Conservation (phyloP, 495 filamentous ascomycete species). For the Evernia prunastri region DNA sequence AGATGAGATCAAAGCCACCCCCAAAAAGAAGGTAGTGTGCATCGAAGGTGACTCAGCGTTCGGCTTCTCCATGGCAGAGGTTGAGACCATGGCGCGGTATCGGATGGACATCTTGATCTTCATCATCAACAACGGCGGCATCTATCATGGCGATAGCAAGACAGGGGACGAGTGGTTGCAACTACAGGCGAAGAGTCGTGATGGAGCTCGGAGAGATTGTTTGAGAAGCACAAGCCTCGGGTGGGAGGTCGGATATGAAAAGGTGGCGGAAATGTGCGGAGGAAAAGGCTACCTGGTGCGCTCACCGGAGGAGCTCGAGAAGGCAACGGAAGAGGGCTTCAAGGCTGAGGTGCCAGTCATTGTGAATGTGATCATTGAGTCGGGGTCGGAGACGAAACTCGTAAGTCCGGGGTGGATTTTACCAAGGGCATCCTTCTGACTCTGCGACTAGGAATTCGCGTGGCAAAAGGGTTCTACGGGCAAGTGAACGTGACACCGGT, state of each 20-base stretch:
- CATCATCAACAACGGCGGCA: conserved; percentile 59
- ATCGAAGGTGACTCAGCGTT: conserved; percentile 59
- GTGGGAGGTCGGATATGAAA: conserved; percentile 53
- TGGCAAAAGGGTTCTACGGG: no score
- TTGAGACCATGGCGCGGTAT: conserved; percentile 62
- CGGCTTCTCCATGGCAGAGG: conserved; percentile 56
- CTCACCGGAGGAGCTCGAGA: conserved; percentile 46
- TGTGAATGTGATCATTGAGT: conserved; percentile 56
- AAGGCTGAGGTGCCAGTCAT: conserved; percentile 40
- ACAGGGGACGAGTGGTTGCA: conserved; percentile 36
- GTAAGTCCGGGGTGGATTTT: no score
- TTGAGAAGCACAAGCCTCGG: conserved; percentile 50
- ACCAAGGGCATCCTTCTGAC: no score
- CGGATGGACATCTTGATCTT: conserved; percentile 55
- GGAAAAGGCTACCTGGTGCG: conserved; percentile 50
- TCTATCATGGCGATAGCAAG: conserved; percentile 53
- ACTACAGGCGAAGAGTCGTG: conserved; percentile 36
- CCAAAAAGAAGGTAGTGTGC: conserved; percentile 51
- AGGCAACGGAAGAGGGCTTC: conserved; percentile 50
- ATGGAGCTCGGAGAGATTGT: conserved; percentile 37
- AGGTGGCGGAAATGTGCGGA: conserved; percentile 51
- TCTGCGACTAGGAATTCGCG: no score
- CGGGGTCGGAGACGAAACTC: conserved; percentile 46
- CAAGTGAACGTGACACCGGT: no score
- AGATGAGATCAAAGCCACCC: no score